Evolutionary conservation across 768 basidiomycete genomes (phyloP), one percentile per base, ranked within the genome.

Genomic region (Amanita polypyramis): DNA sequence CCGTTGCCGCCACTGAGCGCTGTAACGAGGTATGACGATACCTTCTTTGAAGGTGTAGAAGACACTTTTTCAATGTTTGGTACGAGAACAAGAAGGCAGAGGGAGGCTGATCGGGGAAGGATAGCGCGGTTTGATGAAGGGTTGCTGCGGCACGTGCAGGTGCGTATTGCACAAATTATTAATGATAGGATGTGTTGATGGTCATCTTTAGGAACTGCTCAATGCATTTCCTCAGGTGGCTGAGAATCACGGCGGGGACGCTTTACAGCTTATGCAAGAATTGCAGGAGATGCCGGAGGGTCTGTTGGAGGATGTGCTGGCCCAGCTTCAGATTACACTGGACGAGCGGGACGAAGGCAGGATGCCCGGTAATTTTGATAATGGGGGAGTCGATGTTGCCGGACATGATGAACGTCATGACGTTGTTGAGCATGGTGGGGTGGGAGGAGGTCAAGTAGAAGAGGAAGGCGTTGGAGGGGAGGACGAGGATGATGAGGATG

Each of bases 1-100:
- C 93, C 94, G 0, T 67, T 95, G 2, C 91, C 94, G 0, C 93
- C 94, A 0, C 65, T 64, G 5, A 72, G 74, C 1, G 64, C 74
- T 2, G 57, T 79, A 2, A 83, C 72, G 29, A 59, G 56, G 34
- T 96, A 96, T 63, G 73, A 91, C 52, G 66, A 73, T 3, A 62
- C 61, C n/a, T 96, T 93, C 65, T 94, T 97, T 67, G 66, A 62
- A 12, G 77, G 78, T 1, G 66, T 72, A 2, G 80, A 81, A 44
- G 80, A 83, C 53, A 47, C 69, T 12, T 69, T 75, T 43, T 34
- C 21, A 3, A n/a, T 37, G 30, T 9, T 32, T 17, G 59, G 68
- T 15, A 44, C 58, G 38, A 62, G 64, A 35, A 51, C 62, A 35
- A 63, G 71, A 43, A 68, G 66, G 35, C 60, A 74, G 47, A 60